Conservation (phyloP, 805 yeast species). For the Candida montana region DNA sequence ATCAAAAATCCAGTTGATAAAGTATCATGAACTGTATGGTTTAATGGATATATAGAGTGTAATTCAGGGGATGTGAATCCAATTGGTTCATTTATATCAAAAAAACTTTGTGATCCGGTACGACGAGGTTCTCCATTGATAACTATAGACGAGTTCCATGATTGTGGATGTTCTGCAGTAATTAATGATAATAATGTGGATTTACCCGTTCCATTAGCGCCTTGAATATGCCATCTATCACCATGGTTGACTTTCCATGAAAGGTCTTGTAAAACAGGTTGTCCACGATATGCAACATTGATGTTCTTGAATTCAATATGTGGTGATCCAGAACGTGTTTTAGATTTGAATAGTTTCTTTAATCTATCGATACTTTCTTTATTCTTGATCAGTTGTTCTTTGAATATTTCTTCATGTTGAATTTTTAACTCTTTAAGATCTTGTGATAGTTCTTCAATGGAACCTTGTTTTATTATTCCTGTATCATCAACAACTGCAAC, state of each 20-base stretch:
- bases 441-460: conserved; percentile 24
- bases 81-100: conserved; percentile 70
- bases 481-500: conserved; percentile 54
- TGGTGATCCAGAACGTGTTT: conserved; percentile 15
- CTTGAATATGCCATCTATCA: conserved; percentile 83
- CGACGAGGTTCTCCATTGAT: conserved; percentile 63
- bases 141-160: conserved; percentile 72
- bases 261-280: conserved; percentile 53
- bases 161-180: conserved; percentile 95
- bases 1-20: conserved; percentile 69
- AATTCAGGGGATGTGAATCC: conserved; percentile 91
- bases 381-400: conserved; percentile 10
- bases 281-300: conserved; percentile 60
- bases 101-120: conserved; percentile 72
- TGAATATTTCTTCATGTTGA: conserved; percentile 15
- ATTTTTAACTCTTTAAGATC: conserved; percentile 21
- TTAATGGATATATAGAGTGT: conserved; percentile 75
- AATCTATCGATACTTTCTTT: conserved; percentile 16
- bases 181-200: conserved; percentile 79
- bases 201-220: conserved; percentile 91
- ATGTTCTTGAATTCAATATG: conserved; percentile 54
- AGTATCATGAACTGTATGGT: conserved; percentile 47
- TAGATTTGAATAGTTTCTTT: conserved; percentile 13
- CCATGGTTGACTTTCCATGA: conserved; percentile 65
- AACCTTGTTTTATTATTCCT: conserved; percentile 52